Percentiles rank a stretch among this genome's conserved stretches.
These are phyloP conservation scores for Dimargaris xerosporica DNA, from an alignment of 192 early-diverging fungal species.

Conservation along the genomic window DNA sequence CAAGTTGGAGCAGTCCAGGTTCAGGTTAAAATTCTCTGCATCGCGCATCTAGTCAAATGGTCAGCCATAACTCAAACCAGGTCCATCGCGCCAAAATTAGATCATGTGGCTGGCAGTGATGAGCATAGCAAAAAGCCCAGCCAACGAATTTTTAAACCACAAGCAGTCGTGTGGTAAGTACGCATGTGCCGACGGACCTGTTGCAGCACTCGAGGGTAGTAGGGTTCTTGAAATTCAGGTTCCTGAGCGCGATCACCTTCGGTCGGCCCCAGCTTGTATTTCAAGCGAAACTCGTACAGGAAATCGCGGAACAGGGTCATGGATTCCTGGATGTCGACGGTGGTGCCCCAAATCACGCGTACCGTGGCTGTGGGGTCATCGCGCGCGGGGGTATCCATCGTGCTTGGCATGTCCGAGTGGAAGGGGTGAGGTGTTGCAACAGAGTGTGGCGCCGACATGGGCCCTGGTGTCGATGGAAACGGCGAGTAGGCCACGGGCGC, in stretches of 20 bases:
- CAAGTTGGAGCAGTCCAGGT: conserved; percentile 81
- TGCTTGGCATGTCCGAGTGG: conserved; percentile 9
- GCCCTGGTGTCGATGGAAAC: background rate
- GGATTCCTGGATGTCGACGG: conserved; percentile 72
- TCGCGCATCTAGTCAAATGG: conserved; percentile 40
- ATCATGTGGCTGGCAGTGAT: no score
- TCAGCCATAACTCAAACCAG: no score
- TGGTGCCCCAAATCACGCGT: conserved; percentile 85
- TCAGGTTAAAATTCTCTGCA: conserved; percentile 49
- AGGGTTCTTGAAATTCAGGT: conserved; percentile 25
- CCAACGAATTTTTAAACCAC: no score
- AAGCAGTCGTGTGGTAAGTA: no score
- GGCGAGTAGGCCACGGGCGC: background rate
- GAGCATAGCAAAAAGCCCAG: no score
- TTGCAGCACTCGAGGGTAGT: conserved; percentile 59
- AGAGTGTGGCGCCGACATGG: background rate
- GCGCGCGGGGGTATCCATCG: background rate
- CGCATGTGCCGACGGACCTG: conserved; percentile 22
- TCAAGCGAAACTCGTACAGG: conserved; percentile 49
- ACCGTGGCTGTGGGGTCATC: conserved; percentile 24
- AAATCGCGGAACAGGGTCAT: conserved; percentile 71
- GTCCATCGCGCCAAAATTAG: no score
- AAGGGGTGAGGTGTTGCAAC: background rate
- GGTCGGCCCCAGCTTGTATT: background rate
- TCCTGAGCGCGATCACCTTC: conserved; percentile 11